These are phyloP conservation scores for Tremella yokohamensis DNA, from an alignment of 768 basidiomycete species.

Conservation along the genomic window DNA sequence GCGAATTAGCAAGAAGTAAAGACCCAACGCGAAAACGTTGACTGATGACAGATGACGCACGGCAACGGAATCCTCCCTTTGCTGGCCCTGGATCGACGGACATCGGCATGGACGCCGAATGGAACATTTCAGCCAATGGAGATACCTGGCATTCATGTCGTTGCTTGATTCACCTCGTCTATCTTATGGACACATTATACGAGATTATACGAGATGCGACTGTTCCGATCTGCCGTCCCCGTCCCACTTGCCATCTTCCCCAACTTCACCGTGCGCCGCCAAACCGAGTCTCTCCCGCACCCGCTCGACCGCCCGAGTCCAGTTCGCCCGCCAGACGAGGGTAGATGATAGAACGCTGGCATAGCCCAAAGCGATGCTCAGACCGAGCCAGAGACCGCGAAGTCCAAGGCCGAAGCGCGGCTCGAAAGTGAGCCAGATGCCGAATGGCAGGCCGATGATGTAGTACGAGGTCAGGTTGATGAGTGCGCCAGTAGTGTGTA, in stretches of 20 bases:
- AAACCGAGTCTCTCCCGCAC: slow-evolving; percentile 42
- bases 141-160: no score
- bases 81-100: no score
- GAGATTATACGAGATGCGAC: no score
- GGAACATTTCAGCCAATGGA: no score
- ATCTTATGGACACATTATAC: no score
- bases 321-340: slow-evolving; percentile 42
- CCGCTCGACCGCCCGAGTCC: slow-evolving; percentile 38
- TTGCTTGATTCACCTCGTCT: no score
- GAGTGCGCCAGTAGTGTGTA: slow-evolving; percentile 69
- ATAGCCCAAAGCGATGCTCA: slow-evolving; percentile 51
- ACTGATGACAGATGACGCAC: no score
- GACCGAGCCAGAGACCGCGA: slow-evolving; percentile 77
- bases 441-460: slow-evolving; percentile 74
- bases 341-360: slow-evolving; percentile 29
- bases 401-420: slow-evolving; percentile 69
- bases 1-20: no score
- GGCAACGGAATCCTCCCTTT: no score
- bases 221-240: no score
- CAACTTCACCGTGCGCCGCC: slow-evolving; percentile 29
- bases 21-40: no score
- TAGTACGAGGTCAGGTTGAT: slow-evolving; percentile 82
- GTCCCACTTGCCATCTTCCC: slow-evolving; percentile 39
- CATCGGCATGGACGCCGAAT: no score
- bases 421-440: slow-evolving; percentile 57